phyloP scores from a whole-genome alignment of 2,329 filamentous ascomycete species.

The Scedosporium dehoogii region DNA sequence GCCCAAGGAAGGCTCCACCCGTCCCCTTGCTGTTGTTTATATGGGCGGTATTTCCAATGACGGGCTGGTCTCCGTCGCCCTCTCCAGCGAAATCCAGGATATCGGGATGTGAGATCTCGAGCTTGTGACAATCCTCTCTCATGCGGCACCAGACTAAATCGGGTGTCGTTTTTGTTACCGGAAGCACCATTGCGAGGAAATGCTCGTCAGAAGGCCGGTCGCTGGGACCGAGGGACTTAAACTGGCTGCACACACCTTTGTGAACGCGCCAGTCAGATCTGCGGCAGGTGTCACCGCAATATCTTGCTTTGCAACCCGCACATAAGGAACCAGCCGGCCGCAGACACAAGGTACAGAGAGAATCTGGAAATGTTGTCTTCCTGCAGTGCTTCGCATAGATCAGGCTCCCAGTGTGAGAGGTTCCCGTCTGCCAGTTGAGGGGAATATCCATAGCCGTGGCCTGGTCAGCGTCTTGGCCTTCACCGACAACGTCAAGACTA shows the following conservation, averaged over 20 bases:
- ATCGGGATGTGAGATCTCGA: not conserved
- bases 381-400: not conserved
- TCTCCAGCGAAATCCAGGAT: not conserved
- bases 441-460: not conserved
- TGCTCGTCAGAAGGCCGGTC: not conserved
- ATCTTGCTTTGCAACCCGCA: not conserved
- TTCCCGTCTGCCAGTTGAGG: not conserved
- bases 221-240: not conserved
- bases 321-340: not conserved
- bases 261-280: not conserved
- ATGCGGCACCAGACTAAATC: not conserved
- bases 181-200: not conserved
- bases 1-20: not conserved
- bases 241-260: not conserved
- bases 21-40: not conserved
- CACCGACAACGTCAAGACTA: not conserved
- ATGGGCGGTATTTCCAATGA: not conserved
- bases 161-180: not conserved
- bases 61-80: not conserved
- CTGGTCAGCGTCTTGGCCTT: not conserved
- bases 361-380: not conserved
- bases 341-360: not conserved
- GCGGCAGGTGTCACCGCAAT: not conserved
- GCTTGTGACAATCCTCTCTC: not conserved
- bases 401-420: not conserved